These are phyloP conservation scores for Centrapalus pauciflorus DNA, from an alignment of 129 eudicot species.

Conservation along the genomic window DNA sequence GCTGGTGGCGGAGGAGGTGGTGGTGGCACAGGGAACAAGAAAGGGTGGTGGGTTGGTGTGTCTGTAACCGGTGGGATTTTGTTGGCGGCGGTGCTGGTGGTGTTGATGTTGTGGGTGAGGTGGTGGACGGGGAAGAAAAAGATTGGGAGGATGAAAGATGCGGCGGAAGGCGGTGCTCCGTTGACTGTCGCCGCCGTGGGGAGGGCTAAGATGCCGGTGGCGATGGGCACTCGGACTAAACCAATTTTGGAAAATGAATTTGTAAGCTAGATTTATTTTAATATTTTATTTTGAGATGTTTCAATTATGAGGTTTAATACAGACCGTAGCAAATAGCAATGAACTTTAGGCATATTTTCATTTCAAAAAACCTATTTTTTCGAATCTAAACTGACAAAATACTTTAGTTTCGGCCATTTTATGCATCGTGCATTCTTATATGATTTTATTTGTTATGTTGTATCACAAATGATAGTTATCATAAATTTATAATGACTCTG, in stretches of 20 bases:
- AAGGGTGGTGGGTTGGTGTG: constrained; percentile 46
- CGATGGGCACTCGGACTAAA: constrained; percentile 65
- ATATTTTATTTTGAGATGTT: background rate
- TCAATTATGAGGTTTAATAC: too few relatives aligned
- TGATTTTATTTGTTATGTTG: too few relatives aligned
- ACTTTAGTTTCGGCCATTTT: too few relatives aligned
- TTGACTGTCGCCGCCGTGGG: constrained; percentile 52
- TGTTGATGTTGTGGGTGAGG: constrained; percentile 41
- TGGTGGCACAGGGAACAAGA: constrained; percentile 13
- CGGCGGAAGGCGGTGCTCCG: constrained; percentile 56
- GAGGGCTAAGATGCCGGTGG: constrained; percentile 65
- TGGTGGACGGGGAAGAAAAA: constrained; percentile 37
- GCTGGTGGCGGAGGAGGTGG: constrained; percentile 29
- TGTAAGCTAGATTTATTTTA: constrained; percentile 34
- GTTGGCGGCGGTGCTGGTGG: constrained; percentile 30
- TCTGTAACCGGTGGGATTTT: constrained; percentile 56
- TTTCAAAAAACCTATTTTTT: too few relatives aligned
- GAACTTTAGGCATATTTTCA: too few relatives aligned
- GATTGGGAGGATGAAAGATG: constrained; percentile 55
- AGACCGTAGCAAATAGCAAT: too few relatives aligned
- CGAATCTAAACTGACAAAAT: too few relatives aligned
- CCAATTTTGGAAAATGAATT: constrained; percentile 70
- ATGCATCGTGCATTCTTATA: too few relatives aligned
- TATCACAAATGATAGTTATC: too few relatives aligned
- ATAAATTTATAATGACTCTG: too few relatives aligned